Evolutionary conservation across 495 filamentous ascomycete species (phyloP), one percentile per base, ranked within the genome.

Genomic region (Daldinia grandis): DNA sequence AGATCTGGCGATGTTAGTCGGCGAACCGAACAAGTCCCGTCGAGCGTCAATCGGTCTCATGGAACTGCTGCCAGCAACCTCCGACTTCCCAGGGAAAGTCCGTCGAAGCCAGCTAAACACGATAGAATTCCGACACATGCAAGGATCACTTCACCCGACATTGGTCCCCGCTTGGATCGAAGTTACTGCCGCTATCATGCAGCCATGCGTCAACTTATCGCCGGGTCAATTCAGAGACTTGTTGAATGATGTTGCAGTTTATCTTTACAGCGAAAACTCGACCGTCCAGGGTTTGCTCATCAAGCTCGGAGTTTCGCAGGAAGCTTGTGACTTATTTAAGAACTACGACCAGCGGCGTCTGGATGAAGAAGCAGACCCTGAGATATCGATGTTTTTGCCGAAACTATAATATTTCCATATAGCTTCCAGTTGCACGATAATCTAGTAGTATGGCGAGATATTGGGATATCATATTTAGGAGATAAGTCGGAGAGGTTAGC

Each of bases 111-210:
- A 68, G 55, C 30, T 68, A 8, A 68, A 72, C 54, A 72, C 64
- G 5, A 57, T 72, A 3, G 64, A 72, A 44, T 68, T 68, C 44
- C 69, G 69, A 8, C 69, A 71, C 4, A 67, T 71, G 69, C 69
- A 71, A 44, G 69, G 69, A 27, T 71, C 69, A 7, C 38, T 71
- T 14, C 10, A 71, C 10, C 63, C 62, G n/a, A n/a, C 58, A 8
- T 19, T 67, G 21, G 58, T 71, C n/a, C 30, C 33, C 3, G 58
- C 63, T 9, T 71, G 69, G 69, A 55, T 71, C 19, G 58, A 67
- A 2, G 69, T 59, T 14, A 71, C 35, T 14, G 58, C 58, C 1
- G 24, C 33, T 10, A 71, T 71, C 64, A 63, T 71, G 40, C 31
- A 38, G 14, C 51, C 7, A 33, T 62, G 69, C 14, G 37, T 71